Evolutionary conservation across 352 stramenopile genomes (phyloP).

Genomic region (Globisporangium parvum): DNA sequence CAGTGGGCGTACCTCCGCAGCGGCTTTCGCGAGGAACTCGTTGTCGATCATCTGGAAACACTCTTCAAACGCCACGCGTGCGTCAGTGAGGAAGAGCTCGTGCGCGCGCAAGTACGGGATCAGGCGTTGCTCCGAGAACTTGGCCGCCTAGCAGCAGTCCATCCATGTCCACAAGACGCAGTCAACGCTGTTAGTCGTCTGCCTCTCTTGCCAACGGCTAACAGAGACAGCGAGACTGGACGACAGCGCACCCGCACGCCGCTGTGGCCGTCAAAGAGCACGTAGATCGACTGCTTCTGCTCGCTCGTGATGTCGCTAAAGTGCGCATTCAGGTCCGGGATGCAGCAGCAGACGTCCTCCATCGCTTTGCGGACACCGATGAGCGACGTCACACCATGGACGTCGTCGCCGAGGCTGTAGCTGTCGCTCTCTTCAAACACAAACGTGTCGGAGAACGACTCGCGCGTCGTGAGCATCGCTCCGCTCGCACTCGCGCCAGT

Average conservation of each 20-base stretch:
- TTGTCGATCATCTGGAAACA: constrained; percentile 71
- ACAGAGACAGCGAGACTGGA: background rate
- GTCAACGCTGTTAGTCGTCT: background rate
- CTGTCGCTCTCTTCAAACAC: constrained; percentile 59
- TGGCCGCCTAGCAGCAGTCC: constrained; percentile 42
- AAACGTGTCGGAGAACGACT: constrained; percentile 54
- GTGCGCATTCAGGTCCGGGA: constrained; percentile 61
- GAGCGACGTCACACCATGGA: constrained; percentile 75
- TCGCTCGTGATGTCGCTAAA: constrained; percentile 32
- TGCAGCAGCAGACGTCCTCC: constrained; percentile 81
- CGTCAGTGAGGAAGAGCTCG: constrained; percentile 54
- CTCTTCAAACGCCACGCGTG: constrained; percentile 58
- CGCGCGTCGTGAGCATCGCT: constrained; percentile 28
- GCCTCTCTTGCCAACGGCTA: background rate
- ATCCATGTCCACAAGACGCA: constrained; percentile 1
- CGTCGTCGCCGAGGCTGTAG: constrained; percentile 60
- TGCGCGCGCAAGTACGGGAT: constrained; percentile 66
- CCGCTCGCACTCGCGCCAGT: background rate
- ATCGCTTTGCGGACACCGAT: constrained; percentile 68
- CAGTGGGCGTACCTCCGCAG: constrained; percentile 33
- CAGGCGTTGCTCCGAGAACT: constrained; percentile 68
- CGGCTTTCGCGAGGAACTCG: constrained; percentile 67
- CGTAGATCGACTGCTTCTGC: constrained; percentile 64
- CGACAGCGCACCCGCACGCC: constrained; percentile 53
- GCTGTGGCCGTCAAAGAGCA: constrained; percentile 81